A percentile compares a stretch with the other conserved stretches of the same genome.
Conservation (phyloP, 2,329 filamentous ascomycete species). For the Monosporascus cannonballus region DNA sequence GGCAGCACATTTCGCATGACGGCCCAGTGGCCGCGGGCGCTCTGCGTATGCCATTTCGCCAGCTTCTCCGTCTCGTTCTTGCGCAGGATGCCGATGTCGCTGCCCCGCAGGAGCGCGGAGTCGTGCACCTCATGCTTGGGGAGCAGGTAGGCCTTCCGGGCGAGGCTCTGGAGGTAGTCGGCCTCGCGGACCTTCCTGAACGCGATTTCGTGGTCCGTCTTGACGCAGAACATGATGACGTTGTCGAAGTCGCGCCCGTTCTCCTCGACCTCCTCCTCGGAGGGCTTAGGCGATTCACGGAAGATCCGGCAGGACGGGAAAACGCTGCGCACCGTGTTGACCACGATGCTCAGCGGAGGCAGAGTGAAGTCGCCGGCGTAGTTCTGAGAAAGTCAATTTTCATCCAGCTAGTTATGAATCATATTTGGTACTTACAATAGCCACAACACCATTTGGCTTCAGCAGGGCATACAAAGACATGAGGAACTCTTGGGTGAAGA, state of each 20-base stretch:
- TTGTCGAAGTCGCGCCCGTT: conserved; percentile 75
- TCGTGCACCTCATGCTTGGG: conserved; percentile 65
- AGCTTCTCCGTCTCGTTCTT: conserved; percentile 61
- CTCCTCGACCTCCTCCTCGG: conserved; percentile 39
- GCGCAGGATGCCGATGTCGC: conserved; percentile 48
- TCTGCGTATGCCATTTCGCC: conserved; percentile 64
- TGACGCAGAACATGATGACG: conserved; percentile 91
- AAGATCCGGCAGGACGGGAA: conserved; percentile 92
- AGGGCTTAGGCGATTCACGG: conserved; percentile 61
- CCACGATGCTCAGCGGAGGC: conserved; percentile 68
- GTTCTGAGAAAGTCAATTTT: conserved; percentile 51
- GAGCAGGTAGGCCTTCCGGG: conserved; percentile 62
- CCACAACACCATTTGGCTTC: conserved; percentile 73
- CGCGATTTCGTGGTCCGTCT: conserved; percentile 41
- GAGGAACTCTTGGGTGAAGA: conserved; percentile 87
- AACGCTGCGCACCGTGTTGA: conserved; percentile 73
- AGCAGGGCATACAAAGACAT: conserved; percentile 64
- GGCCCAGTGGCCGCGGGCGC: conserved; percentile 79
- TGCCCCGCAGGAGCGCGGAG: conserved; percentile 38
- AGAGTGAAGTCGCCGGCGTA: conserved; percentile 85
- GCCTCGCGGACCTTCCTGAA: conserved; percentile 61
- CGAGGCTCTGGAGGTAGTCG: conserved; percentile 69
- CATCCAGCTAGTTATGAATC: no score
- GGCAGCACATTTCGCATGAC: conserved; percentile 87
- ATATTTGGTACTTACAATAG: conserved; percentile 58